Evolutionary conservation across 306 rosid species (phyloP).

Genomic region (Erythrophleum fordii): DNA sequence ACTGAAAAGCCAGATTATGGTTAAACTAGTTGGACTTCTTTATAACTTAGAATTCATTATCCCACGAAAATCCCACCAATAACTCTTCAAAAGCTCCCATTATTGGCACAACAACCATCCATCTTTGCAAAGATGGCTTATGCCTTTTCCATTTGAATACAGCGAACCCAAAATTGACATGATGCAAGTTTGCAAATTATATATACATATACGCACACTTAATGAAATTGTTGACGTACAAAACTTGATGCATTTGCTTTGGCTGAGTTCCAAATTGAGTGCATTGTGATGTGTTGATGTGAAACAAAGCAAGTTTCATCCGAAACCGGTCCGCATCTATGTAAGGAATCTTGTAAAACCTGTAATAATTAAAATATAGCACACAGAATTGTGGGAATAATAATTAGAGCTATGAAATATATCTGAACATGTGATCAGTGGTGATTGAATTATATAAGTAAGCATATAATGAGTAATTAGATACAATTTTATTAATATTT

Average conservation of each 20-base stretch:
- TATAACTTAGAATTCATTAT: background rate
- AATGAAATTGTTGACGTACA: background rate
- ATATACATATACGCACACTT: background rate
- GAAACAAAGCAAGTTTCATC: background rate
- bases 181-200: no score
- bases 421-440: background rate
- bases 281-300: background rate
- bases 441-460: background rate
- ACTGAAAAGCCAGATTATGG: background rate
- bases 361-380: background rate
- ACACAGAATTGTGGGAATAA: background rate
- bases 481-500: background rate
- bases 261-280: no score
- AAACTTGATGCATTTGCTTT: background rate
- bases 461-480: background rate
- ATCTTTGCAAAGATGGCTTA: background rate
- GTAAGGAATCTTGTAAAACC: conserved; percentile 1
- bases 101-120: background rate
- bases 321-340: background rate
- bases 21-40: no score
- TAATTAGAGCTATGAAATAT: background rate
- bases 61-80: background rate
- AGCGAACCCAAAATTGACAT: background rate
- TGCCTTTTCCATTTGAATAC: no score
- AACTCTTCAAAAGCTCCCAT: background rate